Evolutionary conservation across 345 rosid genomes (phyloP), one percentile per base, ranked within the genome.

Genomic region (Citrus mangshanensis): DNA sequence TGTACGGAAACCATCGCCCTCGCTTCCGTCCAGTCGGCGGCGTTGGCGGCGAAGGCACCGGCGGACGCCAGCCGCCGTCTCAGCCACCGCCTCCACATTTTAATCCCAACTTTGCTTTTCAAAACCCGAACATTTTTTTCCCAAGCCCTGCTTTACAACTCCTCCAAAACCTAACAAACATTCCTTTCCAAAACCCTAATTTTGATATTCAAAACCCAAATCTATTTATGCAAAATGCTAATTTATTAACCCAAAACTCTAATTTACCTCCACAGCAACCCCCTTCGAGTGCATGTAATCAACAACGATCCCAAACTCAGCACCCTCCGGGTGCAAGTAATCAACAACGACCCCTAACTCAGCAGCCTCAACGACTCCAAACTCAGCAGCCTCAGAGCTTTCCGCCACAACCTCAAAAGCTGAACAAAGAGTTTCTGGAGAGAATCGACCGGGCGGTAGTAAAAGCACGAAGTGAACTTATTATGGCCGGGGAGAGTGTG

Each of bases 401-500:
- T 30, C 71, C 83, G 30, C 74, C 81, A 34, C 7, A 46, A 73
- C 60, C 76, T 28, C 80, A 71, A 66, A 35, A 76, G 51, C 76
- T 82, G 27, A 34, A 77, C 42, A 70, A 7, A 21, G 87, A 72
- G 9, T 68, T 80, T 49, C 63, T 85, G 12, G 56, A 61, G 72
- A 81, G 74, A 76, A 80, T 88, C 3, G 93, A 91, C 2, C 61
- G 68, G 22, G 91, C 91, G 0, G 93, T 88, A 25, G 77, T 27
- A 19, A 80, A 79, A 82, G 89, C 91, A 12, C 84, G 94, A 80
- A 72, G 74, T 4, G 77, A 81, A 27, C 35, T 88, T 35, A 30
- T 88, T 40, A 88, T 84, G 5, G 86, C 94, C 1, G 86, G 89
- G 25, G 91, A 89, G 80, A 83, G 86, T 58, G 93, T 91, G 68